Base-by-base conservation (phyloP, 257 asterid species). In the Scutellaria baicalensis region DNA sequence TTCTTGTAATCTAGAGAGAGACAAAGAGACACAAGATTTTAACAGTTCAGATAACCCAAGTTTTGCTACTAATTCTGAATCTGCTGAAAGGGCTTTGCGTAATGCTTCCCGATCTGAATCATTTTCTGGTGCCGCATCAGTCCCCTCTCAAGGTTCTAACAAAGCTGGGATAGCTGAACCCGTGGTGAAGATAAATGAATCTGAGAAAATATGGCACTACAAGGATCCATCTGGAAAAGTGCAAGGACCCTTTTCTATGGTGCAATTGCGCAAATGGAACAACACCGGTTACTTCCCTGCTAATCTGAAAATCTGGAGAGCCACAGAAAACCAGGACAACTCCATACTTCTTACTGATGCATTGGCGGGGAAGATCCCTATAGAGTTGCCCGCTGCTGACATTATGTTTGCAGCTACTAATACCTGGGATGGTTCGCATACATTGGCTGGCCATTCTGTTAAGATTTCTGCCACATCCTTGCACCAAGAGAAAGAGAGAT, bases 171-270 rank as follows among this genome's bases (percentile, higher is more conserved):
- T 68, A 13, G 84, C 57, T 6, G 96, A 82, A 73, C 74, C 79
- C 68, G 44, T 73, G 20, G 73, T 82, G 66, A 85, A 85, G 85
- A 81, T 92, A 69, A 94, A 89, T 42, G 98, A 89, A 76, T 81
- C 96, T 0, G 96, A 94, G 79, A 94, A 94, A 72, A 84, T 82
- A 42, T 94, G 99, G 99, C 81, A 85, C 65, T 94, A 94, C 82
- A 56, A 76, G 81, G 99, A 94, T 77, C 99, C 99, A 65, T 80
- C 97, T n/a, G 94, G 97, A 40, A 94, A 94, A 81, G 86, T 84
- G 21, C 99, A 91, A 78, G 99, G 99, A 38, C 97, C 99, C 45
- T 94, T 94, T 78, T 89, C 99, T 36, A 61, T 91, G 77, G 91
- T 85, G 11, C 96, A 92, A 79, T 76, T 94, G 79, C 91, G 92